Evolutionary conservation across 768 basidiomycete species (phyloP), one percentile per base, ranked within the genome.

Genomic region (Psilocybe tampanensis): DNA sequence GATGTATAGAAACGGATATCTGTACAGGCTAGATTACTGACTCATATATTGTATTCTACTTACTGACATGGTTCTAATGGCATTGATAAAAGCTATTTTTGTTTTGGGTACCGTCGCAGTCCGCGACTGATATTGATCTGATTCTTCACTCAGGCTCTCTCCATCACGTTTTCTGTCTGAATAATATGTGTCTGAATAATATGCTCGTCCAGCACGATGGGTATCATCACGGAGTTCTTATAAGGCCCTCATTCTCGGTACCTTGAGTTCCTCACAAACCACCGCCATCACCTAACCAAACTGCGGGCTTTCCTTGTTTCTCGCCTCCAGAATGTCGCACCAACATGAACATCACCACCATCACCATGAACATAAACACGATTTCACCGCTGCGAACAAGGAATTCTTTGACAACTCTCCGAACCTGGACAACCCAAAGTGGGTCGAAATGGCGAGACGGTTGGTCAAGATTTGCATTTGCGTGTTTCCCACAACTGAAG

Each of bases 331-430:
- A 2, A 52, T 52, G 50, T 52, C 50, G 19, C 36, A 44, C n/a
- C 44, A 59, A 26, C 34, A 49, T 39, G 36, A 39, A 5, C 36
- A 39, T 39, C 50, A 54, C 29, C 29, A 29, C 33, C 50, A 54
- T 34, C 60, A 58, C 44, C 57, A 58, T 44, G 55, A 26, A 17
- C 43, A 44, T 18, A 9, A 29, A 43, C 24, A 66, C 51, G 66
- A 70, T 54, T 73, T 63, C 44, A 63, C 66, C 13, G 59, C 66
- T 13, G 74, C 73, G 8, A 82, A 82, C 67, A 66, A 68, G 44
- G 62, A 70, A 21, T 69, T 75, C 59, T 81, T 74, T 57, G 67
- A 79, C 51, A 42, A 60, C 3, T 23, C 52, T 7, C 66, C 63
- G 11, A 59, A 54, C 12, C 61, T 64, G 32, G 61, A 68, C 4